These are phyloP conservation scores for Trichophyton verrucosum DNA, from an alignment of 2,329 filamentous ascomycete genomes.

Conservation along the genomic window DNA sequence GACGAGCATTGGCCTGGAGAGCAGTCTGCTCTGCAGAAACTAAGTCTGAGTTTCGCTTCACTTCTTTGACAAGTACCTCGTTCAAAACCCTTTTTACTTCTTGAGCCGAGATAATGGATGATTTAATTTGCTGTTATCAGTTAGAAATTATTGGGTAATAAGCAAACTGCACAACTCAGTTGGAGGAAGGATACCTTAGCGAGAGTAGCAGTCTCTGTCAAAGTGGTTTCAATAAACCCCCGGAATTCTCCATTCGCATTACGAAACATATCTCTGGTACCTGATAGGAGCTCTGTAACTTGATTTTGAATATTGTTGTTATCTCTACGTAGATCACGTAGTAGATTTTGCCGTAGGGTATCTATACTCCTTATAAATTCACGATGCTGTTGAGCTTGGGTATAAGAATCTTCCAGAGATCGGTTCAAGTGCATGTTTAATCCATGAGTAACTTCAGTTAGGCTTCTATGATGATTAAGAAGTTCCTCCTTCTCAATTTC, in stretches of 20 bases:
- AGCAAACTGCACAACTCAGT: neutral
- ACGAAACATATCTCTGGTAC: conserved; percentile 19
- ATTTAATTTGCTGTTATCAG: conserved; percentile 18
- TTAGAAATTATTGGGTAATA: neutral
- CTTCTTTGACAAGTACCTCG: conserved; percentile 15
- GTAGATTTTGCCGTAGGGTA: conserved; percentile 20
- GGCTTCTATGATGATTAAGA: conserved; percentile 28
- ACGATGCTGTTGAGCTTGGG: conserved; percentile 21
- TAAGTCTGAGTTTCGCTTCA: conserved; percentile 20
- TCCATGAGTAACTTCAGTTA: conserved; percentile 26
- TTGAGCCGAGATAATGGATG: conserved; percentile 10
- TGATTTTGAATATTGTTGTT: conserved; percentile 16
- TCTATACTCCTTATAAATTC: conserved; percentile 24
- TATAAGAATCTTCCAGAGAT: conserved; percentile 22
- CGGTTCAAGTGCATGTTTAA: conserved; percentile 25
- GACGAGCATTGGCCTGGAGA: conserved; percentile 18
- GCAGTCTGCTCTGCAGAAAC: conserved; percentile 19
- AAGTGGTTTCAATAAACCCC: conserved; percentile 8
- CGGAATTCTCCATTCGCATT: conserved; percentile 15
- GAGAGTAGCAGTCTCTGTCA: conserved; percentile 6
- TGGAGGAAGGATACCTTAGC: conserved; percentile 10
- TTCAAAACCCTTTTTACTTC: conserved; percentile 11
- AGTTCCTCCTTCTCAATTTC: conserved; percentile 44
- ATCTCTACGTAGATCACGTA: conserved; percentile 23
- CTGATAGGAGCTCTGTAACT: conserved; percentile 19